These are phyloP conservation scores for Anisogramma anomala DNA, from an alignment of 2,329 filamentous ascomycete genomes.

Conservation along the genomic window DNA sequence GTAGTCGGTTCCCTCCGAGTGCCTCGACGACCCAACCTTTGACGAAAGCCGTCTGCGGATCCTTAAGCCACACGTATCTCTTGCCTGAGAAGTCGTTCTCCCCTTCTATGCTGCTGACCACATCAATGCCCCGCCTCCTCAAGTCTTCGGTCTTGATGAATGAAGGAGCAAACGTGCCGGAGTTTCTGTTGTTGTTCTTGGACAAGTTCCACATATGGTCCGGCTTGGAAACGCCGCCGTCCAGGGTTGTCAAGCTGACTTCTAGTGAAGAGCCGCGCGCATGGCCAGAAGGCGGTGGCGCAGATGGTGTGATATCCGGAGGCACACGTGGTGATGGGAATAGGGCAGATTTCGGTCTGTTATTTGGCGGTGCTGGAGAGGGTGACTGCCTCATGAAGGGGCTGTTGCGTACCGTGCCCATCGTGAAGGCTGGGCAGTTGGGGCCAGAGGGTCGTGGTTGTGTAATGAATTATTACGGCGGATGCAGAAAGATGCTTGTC, in stretches of 20 bases:
- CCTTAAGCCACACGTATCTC: constrained; percentile 94
- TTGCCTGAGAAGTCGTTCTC: constrained; percentile 99
- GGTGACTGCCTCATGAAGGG: constrained; percentile 63
- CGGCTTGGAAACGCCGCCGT: constrained; percentile 15
- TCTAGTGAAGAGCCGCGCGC: constrained; percentile 8
- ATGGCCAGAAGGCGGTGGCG: constrained; percentile 1
- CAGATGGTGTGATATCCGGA: neutral
- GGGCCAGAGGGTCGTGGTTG: neutral
- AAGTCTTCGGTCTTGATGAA: constrained; percentile 88
- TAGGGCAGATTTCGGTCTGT: constrained; percentile 65
- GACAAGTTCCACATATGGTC: constrained; percentile 47
- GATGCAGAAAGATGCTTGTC: constrained; percentile 5
- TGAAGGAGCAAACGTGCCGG: constrained; percentile 83
- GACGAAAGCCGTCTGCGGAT: constrained; percentile 77
- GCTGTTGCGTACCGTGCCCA: constrained; percentile 58
- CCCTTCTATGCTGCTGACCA: constrained; percentile 70
- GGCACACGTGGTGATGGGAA: constrained; percentile 38
- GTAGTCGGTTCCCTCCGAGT: constrained; percentile 51
- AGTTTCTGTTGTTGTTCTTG: constrained; percentile 49
- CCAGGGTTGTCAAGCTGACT: constrained; percentile 2
- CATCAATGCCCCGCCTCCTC: constrained; percentile 43
- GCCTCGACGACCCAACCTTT: constrained; percentile 89
- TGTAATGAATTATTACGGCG: neutral
- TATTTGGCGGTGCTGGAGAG: constrained; percentile 44
- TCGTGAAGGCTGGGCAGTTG: constrained; percentile 1